Conservation (phyloP, 495 filamentous ascomycete species). For the Aspergillus diversus region DNA sequence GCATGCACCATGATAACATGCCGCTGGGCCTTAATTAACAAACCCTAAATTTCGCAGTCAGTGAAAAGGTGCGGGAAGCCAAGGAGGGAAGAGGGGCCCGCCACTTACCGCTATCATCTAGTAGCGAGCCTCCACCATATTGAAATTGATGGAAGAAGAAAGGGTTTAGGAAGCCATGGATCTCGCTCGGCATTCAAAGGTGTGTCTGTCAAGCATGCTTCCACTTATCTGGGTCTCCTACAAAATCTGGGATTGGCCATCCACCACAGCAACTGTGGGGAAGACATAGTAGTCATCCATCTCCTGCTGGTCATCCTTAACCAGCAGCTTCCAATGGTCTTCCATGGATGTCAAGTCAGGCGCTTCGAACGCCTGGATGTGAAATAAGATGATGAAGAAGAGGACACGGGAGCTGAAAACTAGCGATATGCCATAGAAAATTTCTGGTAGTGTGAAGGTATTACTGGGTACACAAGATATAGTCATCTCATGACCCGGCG, state of each 20-base stretch:
- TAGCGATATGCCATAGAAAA: not conserved
- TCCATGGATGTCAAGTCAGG: not conserved
- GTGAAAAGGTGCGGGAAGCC: too few species aligned
- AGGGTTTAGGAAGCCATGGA: not conserved
- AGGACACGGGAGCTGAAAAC: not conserved
- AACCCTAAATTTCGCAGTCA: too few species aligned
- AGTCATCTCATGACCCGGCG: too few species aligned
- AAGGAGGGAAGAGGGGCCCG: not conserved
- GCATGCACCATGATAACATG: conserved; percentile 13
- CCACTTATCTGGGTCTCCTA: not conserved
- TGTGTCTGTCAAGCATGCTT: not conserved
- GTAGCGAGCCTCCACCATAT: conserved; percentile 2
- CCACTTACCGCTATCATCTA: conserved; percentile 4
- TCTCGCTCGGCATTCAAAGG: conserved; percentile 3
- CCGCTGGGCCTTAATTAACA: conserved; percentile 8
- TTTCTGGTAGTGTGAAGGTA: conserved; percentile 2
- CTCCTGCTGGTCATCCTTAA: conserved; percentile 6
- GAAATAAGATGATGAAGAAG: not conserved
- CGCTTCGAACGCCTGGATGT: not conserved
- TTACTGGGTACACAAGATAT: too few species aligned
- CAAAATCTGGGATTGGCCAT: not conserved
- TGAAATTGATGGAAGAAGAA: conserved; percentile 8
- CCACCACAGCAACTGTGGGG: conserved; percentile 1
- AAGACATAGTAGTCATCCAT: conserved; percentile 11
- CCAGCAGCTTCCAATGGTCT: not conserved